These are phyloP conservation scores for Fusarium nurragi DNA, from an alignment of 2,329 filamentous ascomycete species.

Conservation along the genomic window DNA sequence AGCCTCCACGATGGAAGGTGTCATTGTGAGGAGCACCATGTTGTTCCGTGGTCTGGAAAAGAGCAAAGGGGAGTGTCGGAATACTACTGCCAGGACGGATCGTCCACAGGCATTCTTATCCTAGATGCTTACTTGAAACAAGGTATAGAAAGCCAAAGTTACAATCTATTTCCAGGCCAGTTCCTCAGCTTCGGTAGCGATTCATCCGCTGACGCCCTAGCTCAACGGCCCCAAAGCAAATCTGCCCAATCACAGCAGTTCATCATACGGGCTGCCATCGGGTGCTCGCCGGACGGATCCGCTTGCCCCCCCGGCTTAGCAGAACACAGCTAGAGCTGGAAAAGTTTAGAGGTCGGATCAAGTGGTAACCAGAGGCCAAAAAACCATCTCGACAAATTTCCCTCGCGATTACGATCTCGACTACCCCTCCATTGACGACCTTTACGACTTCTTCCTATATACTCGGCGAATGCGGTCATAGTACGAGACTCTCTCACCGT, in stretches of 20 bases:
- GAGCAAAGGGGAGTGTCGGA: too few relatives aligned
- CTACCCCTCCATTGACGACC: slow-evolving; percentile 16
- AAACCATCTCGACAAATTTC: slow-evolving; percentile 38
- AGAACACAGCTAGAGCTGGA: slow-evolving; percentile 39
- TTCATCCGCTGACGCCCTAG: slow-evolving; percentile 29
- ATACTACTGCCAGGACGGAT: too few relatives aligned
- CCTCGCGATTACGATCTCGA: slow-evolving; percentile 23
- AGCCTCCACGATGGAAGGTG: slow-evolving; percentile 71
- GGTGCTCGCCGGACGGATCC: slow-evolving; percentile 35
- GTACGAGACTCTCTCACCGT: background rate
- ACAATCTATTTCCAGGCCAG: slow-evolving; percentile 17
- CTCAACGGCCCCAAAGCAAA: slow-evolving; percentile 9
- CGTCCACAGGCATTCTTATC: background rate
- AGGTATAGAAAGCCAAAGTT: slow-evolving; percentile 4
- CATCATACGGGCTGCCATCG: slow-evolving; percentile 2
- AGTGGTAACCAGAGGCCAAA: slow-evolving; percentile 31
- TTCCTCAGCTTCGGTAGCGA: slow-evolving; percentile 16
- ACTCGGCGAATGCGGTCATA: slow-evolving; percentile 28
- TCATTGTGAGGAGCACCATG: slow-evolving; percentile 86
- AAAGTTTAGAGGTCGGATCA: slow-evolving; percentile 44
- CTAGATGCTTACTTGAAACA: background rate
- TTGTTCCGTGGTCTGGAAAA: background rate
- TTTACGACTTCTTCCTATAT: background rate
- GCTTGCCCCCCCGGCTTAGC: slow-evolving; percentile 33
- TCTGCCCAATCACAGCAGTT: slow-evolving; percentile 14